Conservation (phyloP, 2,329 filamentous ascomycete genomes). For the Neonectria faginata region DNA sequence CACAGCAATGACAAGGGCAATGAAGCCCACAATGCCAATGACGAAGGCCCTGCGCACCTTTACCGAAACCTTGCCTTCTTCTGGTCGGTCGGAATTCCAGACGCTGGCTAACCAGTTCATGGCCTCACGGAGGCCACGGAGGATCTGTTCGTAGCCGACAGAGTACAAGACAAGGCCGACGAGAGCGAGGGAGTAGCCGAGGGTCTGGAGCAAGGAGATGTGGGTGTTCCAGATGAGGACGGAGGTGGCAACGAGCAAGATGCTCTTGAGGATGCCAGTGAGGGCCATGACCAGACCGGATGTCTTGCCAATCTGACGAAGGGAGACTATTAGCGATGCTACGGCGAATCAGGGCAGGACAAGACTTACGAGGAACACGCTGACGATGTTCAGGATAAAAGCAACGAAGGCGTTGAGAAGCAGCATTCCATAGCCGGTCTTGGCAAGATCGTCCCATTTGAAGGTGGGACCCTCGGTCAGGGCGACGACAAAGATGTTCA, state of each 20-base stretch:
- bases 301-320: slow-evolving; percentile 83
- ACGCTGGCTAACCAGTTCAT: slow-evolving; percentile 41
- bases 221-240: slow-evolving; percentile 83
- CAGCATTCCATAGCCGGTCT: slow-evolving; percentile 73
- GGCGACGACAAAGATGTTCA: slow-evolving; percentile 79
- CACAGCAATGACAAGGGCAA: slow-evolving; percentile 45
- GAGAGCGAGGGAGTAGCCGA: slow-evolving; percentile 81
- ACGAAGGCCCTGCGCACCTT: slow-evolving; percentile 38
- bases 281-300: slow-evolving; percentile 88
- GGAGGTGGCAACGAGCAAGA: slow-evolving; percentile 81
- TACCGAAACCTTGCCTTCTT: slow-evolving; percentile 38
- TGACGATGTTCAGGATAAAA: slow-evolving; percentile 84
- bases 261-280: slow-evolving; percentile 88
- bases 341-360: slow-evolving; percentile 1
- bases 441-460: slow-evolving; percentile 72
- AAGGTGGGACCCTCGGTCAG: slow-evolving; percentile 76
- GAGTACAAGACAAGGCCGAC: slow-evolving; percentile 64
- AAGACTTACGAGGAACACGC: slow-evolving; percentile 81
- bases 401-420: slow-evolving; percentile 81
- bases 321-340: slow-evolving; percentile 25
- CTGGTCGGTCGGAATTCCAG: slow-evolving; percentile 37
- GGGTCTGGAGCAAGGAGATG: slow-evolving; percentile 76
- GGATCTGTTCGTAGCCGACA: slow-evolving; percentile 52
- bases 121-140: slow-evolving; percentile 38
- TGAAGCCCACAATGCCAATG: slow-evolving; percentile 41